Evolutionary conservation across 306 rosid species (phyloP), one percentile per base, ranked within the genome.

Genomic region (Lupinus albus): DNA sequence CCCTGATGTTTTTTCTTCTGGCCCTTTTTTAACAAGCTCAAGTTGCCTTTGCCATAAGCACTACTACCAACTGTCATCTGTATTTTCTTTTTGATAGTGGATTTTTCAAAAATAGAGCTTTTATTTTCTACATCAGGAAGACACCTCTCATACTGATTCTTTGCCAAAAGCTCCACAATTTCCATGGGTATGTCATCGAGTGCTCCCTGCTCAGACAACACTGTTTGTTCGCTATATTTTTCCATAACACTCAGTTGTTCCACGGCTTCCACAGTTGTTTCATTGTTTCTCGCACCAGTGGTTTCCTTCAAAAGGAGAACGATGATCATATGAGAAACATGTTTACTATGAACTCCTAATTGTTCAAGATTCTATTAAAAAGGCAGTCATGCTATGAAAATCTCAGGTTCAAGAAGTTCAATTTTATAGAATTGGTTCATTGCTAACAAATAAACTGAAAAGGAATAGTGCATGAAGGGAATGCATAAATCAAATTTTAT

Each of bases 111-210:
- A 25, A 48, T 20, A 35, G 71, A 57, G 52, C 71, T 74, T 47
- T 61, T 83, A 58, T 77, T 71, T 70, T 83, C 88, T 58, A 68
- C 77, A 69, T 84, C 88, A 35, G 80, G 86, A 70, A 81, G 91
- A 72, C 81, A 69, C 76, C 97, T 88, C 82, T 90, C 97, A n/a
- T 86, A 88, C 79, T 90, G 96, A 84, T 82, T 78, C 83, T 70
- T 87, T 0, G 97, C 97, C 96, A 94, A 77, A 59, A 90, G 88
- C 78, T 94, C 99, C 28, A 90, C 95, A 58, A 94, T 88, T 74
- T 93, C 99, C 97, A 86, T 90, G 18, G 95, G 97, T 53, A 90
- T 87, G 72, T 86, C 99, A 79, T 94, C 97, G 9, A 45, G 66
- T 65, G 85, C 60, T 60, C 88, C 96, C 16, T 75, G 72, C 67